Percentiles rank a stretch among this genome's conserved stretches.
phyloP scores from a whole-genome alignment of 2,329 filamentous ascomycete species.

The Nannizzia gypsea region DNA sequence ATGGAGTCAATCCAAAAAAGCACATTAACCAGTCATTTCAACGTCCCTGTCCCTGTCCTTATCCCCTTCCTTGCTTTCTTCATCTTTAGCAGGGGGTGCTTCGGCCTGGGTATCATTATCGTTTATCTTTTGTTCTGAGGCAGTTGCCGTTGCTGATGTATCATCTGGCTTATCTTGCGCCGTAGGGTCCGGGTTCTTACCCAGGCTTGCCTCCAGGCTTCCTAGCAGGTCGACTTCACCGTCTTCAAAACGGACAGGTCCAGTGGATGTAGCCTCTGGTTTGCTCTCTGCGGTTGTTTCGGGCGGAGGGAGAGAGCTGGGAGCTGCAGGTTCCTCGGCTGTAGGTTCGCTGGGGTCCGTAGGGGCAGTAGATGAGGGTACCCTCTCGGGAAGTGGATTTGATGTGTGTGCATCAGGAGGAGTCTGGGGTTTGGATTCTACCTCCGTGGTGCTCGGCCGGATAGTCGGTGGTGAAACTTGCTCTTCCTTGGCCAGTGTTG shows the following conservation, averaged over 20 bases:
- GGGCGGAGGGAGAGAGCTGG: neutral
- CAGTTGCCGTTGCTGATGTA: neutral
- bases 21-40: slow-evolving; percentile 3
- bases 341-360: neutral
- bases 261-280: neutral
- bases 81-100: neutral
- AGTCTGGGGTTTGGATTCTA: neutral
- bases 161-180: neutral
- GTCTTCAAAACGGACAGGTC: slow-evolving; percentile 19
- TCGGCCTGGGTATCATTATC: neutral
- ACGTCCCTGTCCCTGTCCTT: neutral
- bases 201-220: slow-evolving; percentile 36
- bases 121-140: neutral
- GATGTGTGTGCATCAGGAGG: slow-evolving; percentile 1
- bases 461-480: neutral
- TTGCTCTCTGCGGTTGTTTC: neutral
- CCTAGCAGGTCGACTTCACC: slow-evolving; percentile 37
- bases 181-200: slow-evolving; percentile 1
- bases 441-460: neutral
- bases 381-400: neutral
- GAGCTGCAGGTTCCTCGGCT: neutral
- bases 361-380: neutral
- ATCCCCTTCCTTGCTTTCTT: slow-evolving; percentile 4
- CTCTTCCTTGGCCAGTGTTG: neutral
- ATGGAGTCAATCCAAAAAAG: slow-evolving; percentile 5